These are phyloP conservation scores for Gaeumannomyces tritici DNA, from an alignment of 2,329 filamentous ascomycete genomes.

Conservation along the genomic window DNA sequence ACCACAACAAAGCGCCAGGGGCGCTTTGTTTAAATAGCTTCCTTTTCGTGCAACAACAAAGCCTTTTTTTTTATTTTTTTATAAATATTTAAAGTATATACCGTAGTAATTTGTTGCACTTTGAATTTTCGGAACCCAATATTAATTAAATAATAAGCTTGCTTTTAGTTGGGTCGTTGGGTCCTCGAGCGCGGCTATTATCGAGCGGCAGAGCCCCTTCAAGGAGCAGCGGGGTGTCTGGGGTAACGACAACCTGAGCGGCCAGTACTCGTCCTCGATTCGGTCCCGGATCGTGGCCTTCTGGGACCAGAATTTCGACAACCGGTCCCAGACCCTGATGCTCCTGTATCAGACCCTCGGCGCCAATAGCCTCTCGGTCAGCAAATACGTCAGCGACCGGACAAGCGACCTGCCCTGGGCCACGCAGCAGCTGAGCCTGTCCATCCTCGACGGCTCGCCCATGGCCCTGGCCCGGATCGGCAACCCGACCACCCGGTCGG, in stretches of 20 bases:
- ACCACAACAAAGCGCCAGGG: too few relatives aligned
- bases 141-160: too few relatives aligned
- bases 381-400: constrained; percentile 5
- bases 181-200: constrained; percentile 4
- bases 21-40: too few relatives aligned
- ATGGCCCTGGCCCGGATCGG: constrained; percentile 6
- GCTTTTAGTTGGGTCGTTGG: too few relatives aligned
- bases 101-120: too few relatives aligned
- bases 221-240: constrained; percentile 2
- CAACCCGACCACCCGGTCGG: constrained; percentile 1
- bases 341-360: constrained; percentile 7
- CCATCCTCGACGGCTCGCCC: constrained; percentile 7
- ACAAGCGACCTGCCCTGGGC: constrained; percentile 3
- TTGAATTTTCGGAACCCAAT: too few relatives aligned
- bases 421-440: constrained; percentile 2
- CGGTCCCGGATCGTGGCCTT: constrained; percentile 5
- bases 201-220: constrained; percentile 5
- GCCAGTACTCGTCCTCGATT: constrained; percentile 5
- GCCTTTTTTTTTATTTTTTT: too few relatives aligned
- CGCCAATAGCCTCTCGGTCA: constrained; percentile 6
- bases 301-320: constrained; percentile 8
- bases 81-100: too few relatives aligned
- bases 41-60: too few relatives aligned
- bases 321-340: constrained; percentile 3
- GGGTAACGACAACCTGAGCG: constrained; percentile 8